Base-by-base conservation (phyloP, 2,329 filamentous ascomycete species). In the Mariannaea elegans region DNA sequence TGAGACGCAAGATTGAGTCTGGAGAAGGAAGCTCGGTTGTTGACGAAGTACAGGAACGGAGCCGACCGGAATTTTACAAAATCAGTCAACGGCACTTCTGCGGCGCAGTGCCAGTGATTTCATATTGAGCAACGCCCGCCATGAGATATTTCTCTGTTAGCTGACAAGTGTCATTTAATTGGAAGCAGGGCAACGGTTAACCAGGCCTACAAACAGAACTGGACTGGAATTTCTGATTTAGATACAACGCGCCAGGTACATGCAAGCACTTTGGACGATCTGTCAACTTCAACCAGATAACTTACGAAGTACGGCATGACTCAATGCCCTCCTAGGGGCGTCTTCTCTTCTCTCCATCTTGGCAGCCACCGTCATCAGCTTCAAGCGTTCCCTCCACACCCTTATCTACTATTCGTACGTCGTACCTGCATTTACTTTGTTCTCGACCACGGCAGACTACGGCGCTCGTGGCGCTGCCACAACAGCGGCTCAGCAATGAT, bases 1-100 rank as follows among this genome's bases (percentile, higher is more conserved):
- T 45, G 38, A 49, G 45, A 50, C 38, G 56, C 50, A 27, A 47
- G 42, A 47, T 39, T 48, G 50, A 59, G 50, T 38, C 50, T 31
- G 18, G 42, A 41, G 48, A 21, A 34, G 42, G 27, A 48, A n/a
- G 32, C 32, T 36, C 32, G 31, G 31, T 42, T 49, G 23, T 29
- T 12, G 7, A 31, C 27, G n/a, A 31, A 31, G 16, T 55, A 34
- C 45, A 36, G 45, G 24, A 45, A 59, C 46, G 51, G 56, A 39
- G 32, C 21, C 38, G 29, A 54, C 44, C 36, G 44, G 44, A 59
- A 59, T 45, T 48, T 53, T 29, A 49, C 38, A 55, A 14, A 9
- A 34, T 46, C n/a, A 31, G 45, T 16, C 27, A 44, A 55, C 56
- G 38, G 50, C 56, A 55, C 50, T 55, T 55, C 44, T 45, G 48